Base-by-base conservation (phyloP, 257 asterid genomes). In the Ilex asprella region DNA sequence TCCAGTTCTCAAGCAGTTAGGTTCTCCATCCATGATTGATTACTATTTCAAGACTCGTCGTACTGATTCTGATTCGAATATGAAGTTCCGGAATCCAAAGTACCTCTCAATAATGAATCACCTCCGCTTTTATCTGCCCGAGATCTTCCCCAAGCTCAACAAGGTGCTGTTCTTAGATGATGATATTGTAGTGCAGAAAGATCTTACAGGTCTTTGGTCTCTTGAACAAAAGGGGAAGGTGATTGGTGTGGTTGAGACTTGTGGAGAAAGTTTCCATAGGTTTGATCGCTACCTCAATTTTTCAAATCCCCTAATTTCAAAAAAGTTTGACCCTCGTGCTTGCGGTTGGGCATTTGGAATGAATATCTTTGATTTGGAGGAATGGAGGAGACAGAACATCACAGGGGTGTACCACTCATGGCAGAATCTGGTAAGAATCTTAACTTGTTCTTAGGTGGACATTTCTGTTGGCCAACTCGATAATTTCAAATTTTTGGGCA, bases 271-370 rank as follows among this genome's bases (percentile, higher is more conserved):
- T 81, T 91, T 91, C 74, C 98, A 91, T 64, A 85, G 98, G 44
- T 91, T 88, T 59, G 96, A 91, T 58, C 97, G 95, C 16, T 91
- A 88, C 76, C 83, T 91, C 73, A 91, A 91, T 71, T 91, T 91
- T 67, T 91, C 98, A 12, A 88, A 91, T 63, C 95, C 95, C n/a
- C 73, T 81, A 15, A 86, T 91, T 57, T 84, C 95, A 0, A 63
- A 76, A 64, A 77, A 60, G 7, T 91, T 91, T 15, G 77, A 70
- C 58, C 95, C 95, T 1, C 92, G 87, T 13, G 95, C 95, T 49
- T 91, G 98, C 76, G 98, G 98, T 58, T 91, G 98, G 98, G 98
- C 96, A 5, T 88, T 88, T 67, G 98, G 96, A 55, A 88, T 91
- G 95, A 91, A 91, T 62, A 78, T 91, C 60, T 75, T 91, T 47